Conservation (phyloP, 768 basidiomycete species). For the Polyporus arcularius region DNA sequence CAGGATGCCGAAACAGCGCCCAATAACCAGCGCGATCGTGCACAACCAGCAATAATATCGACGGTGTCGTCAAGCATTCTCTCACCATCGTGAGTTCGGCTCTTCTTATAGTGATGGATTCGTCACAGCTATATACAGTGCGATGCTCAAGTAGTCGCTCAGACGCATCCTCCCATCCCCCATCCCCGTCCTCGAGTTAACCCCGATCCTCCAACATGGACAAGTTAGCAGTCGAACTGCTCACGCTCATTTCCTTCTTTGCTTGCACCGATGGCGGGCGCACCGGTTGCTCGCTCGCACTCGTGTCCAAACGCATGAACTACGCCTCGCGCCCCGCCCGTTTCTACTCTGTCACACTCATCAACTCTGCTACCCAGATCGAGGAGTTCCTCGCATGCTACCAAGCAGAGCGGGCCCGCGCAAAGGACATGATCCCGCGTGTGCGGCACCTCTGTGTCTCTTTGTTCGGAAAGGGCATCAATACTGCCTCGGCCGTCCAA, state of each 20-base stretch:
- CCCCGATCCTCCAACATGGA: slow-evolving; percentile 4
- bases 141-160: no score
- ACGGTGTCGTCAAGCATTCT: no score
- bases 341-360: slow-evolving; percentile 14
- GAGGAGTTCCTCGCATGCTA: slow-evolving; percentile 14
- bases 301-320: slow-evolving; percentile 19
- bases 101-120: no score
- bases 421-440: slow-evolving; percentile 11
- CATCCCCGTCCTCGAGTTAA: no score
- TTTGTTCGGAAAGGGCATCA: slow-evolving; percentile 6
- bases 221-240: slow-evolving; percentile 16
- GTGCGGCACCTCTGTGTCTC: slow-evolving; percentile 19
- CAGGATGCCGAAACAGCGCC: no score
- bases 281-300: slow-evolving; percentile 18
- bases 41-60: no score
- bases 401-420: slow-evolving; percentile 10
- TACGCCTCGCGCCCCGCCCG: slow-evolving; percentile 16
- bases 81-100: no score
- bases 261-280: slow-evolving; percentile 18
- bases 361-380: slow-evolving; percentile 12
- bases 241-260: slow-evolving; percentile 15
- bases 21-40: no score
- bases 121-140: no score
- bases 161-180: no score
- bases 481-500: background rate